These are phyloP conservation scores for Usnea hakonensis DNA, from an alignment of 495 filamentous ascomycete genomes.

Conservation along the genomic window DNA sequence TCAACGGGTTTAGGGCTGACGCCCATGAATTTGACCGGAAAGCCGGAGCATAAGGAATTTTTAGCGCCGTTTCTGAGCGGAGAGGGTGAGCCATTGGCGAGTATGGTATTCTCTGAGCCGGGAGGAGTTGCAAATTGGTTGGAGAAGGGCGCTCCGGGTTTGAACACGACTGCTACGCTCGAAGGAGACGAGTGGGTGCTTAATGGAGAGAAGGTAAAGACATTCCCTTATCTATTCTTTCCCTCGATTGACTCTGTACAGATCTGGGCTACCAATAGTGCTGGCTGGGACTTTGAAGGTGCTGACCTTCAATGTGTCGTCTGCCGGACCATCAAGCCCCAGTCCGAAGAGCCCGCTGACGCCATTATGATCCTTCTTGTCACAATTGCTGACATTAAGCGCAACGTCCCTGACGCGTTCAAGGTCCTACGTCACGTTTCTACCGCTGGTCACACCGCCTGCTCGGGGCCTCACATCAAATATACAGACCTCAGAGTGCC, in stretches of 20 bases:
- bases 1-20: constrained; percentile 44
- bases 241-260: constrained; percentile 11
- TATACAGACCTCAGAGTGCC: constrained; percentile 45
- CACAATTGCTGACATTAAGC: constrained; percentile 37
- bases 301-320: constrained; percentile 48
- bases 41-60: constrained; percentile 35
- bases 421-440: constrained; percentile 36
- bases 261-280: constrained; percentile 49
- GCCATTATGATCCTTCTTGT: constrained; percentile 43
- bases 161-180: constrained; percentile 41
- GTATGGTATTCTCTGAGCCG: constrained; percentile 45
- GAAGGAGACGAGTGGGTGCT: constrained; percentile 48
- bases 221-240: neutral
- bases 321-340: constrained; percentile 31
- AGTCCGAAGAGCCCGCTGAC: constrained; percentile 29
- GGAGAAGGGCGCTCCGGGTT: constrained; percentile 40
- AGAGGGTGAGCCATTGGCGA: constrained; percentile 41
- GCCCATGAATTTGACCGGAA: constrained; percentile 39
- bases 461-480: constrained; percentile 38
- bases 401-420: constrained; percentile 34
- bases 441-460: constrained; percentile 39
- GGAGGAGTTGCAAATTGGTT: constrained; percentile 45
- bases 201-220: constrained; percentile 45
- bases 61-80: constrained; percentile 42
- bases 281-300: constrained; percentile 45